Conservation (phyloP, 257 asterid species). For the Fraxinus americana region DNA sequence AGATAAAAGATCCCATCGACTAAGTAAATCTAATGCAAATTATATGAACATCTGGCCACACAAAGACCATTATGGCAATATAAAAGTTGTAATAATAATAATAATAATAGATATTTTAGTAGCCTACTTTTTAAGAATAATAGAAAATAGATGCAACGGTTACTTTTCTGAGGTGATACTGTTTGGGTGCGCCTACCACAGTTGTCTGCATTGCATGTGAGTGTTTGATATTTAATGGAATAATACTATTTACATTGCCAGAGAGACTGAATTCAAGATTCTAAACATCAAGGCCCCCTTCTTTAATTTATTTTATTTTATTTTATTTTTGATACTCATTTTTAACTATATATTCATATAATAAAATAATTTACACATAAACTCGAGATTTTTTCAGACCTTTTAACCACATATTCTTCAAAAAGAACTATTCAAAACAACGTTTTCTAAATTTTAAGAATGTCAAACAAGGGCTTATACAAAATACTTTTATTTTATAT, state of each 20-base stretch:
- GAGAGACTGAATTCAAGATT: slow-evolving; percentile 23
- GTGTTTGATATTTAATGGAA: not conserved
- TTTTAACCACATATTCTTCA: no score
- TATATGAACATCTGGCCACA: not conserved
- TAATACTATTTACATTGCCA: not conserved
- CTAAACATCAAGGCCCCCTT: slow-evolving; percentile 11
- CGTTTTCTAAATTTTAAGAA: no score
- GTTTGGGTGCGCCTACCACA: not conserved
- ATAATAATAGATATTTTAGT: not conserved
- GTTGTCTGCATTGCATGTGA: not conserved
- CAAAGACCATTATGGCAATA: not conserved
- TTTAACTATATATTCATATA: no score
- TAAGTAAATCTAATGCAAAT: not conserved
- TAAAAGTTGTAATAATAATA: not conserved
- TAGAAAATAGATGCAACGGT: slow-evolving; percentile 6
- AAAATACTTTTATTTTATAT: no score
- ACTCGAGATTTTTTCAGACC: no score
- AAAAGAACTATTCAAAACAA: no score
- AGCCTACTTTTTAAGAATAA: not conserved
- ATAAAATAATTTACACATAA: no score
- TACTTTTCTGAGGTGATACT: not conserved
- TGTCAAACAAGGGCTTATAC: no score
- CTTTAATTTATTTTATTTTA: no score
- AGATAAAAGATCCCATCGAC: not conserved
- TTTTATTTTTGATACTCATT: no score